A percentile compares a stretch with the other conserved stretches of the same genome.
These are phyloP conservation scores for Cyphellophora attinorum DNA, from an alignment of 2,329 filamentous ascomycete species.

Conservation along the genomic window DNA sequence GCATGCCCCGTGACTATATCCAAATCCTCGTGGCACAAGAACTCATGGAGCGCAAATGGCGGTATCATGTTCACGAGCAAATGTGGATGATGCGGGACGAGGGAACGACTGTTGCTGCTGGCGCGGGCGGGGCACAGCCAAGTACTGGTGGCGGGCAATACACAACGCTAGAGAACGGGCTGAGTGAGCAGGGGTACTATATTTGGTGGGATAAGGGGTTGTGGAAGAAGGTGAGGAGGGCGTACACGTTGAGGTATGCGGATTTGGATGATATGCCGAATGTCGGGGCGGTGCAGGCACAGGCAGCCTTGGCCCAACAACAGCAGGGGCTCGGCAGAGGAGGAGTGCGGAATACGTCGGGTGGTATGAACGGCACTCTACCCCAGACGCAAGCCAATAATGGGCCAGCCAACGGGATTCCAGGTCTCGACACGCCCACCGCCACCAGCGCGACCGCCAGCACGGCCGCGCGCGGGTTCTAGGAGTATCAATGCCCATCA, in stretches of 20 bases:
- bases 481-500: too few species aligned
- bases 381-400: too few species aligned
- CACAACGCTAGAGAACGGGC: conserved; percentile 21
- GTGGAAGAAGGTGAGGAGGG: conserved; percentile 42
- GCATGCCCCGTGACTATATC: conserved; percentile 54
- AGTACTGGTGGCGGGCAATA: too few species aligned
- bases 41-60: conserved; percentile 45
- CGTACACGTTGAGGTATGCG: conserved; percentile 40
- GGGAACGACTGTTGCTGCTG: conserved; percentile 29
- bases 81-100: conserved; percentile 43
- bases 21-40: conserved; percentile 58
- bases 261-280: conserved; percentile 34
- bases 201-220: conserved; percentile 39
- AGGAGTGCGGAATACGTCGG: conserved; percentile 3
- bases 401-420: too few species aligned
- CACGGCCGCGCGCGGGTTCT: too few species aligned
- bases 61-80: conserved; percentile 43
- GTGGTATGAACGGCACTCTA: conserved; percentile 4
- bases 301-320: conserved; percentile 1
- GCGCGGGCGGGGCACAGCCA: too few species aligned
- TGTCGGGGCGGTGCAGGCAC: conserved; percentile 10
- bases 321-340: conserved; percentile 3
- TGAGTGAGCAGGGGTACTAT: conserved; percentile 42
- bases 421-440: too few species aligned
- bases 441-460: too few species aligned